These are phyloP conservation scores for Dothideomycetidae sp. DNA, from an alignment of 2,329 filamentous ascomycete species.

Conservation along the genomic window DNA sequence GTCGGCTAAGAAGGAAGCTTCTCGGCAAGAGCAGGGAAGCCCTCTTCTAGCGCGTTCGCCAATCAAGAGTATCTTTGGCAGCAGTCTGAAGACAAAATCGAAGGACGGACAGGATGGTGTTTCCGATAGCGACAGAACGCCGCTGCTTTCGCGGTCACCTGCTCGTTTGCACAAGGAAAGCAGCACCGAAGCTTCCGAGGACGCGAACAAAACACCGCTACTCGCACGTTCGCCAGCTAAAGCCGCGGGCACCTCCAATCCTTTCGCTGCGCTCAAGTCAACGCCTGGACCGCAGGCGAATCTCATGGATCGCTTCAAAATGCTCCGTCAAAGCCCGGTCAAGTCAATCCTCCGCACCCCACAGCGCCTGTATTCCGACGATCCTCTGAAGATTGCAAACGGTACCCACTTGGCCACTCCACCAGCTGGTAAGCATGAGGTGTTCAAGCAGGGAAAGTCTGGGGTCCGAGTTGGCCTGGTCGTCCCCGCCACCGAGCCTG, in stretches of 20 bases:
- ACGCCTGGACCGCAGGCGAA: slow-evolving; percentile 21
- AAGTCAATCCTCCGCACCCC: slow-evolving; percentile 51
- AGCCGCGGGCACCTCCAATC: slow-evolving; percentile 7
- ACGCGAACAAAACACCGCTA: slow-evolving; percentile 10
- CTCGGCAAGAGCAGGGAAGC: slow-evolving; percentile 9
- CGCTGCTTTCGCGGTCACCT: slow-evolving; percentile 22
- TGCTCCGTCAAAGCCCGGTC: slow-evolving; percentile 40
- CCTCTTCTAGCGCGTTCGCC: slow-evolving; percentile 20
- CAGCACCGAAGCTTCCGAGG: not conserved
- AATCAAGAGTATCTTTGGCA: slow-evolving; percentile 8
- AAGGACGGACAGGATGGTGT: slow-evolving; percentile 10
- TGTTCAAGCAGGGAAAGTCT: not conserved
- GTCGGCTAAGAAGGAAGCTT: slow-evolving; percentile 10
- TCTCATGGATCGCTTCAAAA: slow-evolving; percentile 29
- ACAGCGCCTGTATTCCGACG: slow-evolving; percentile 43
- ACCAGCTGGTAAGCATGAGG: slow-evolving; percentile 11
- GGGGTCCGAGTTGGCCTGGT: slow-evolving; percentile 12
- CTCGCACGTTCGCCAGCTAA: slow-evolving; percentile 13
- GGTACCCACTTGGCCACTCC: slow-evolving; percentile 42
- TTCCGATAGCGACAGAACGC: slow-evolving; percentile 14
- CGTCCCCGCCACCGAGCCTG: slow-evolving; percentile 49
- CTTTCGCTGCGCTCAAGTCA: slow-evolving; percentile 15
- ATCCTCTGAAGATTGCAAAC: slow-evolving; percentile 44
- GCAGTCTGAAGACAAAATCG: not conserved
- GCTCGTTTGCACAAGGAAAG: slow-evolving; percentile 10